phyloP scores from a whole-genome alignment of 2,329 filamentous ascomycete genomes.

The Decorospora gaudefroyi region DNA sequence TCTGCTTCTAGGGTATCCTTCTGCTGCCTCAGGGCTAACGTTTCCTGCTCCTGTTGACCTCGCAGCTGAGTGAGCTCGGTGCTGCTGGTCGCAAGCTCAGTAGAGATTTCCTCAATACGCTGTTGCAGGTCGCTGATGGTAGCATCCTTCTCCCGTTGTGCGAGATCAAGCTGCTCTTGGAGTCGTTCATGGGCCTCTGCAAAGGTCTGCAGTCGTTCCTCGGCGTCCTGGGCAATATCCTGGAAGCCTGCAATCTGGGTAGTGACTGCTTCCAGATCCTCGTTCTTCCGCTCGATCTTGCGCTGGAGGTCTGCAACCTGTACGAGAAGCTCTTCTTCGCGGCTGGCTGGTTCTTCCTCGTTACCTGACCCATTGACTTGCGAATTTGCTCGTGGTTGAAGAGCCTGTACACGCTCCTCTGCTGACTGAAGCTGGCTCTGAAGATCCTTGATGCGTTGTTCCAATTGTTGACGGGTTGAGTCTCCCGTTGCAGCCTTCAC shows the following conservation, averaged over 20 bases:
- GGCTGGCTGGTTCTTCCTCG: constrained; percentile 62
- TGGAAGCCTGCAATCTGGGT: constrained; percentile 86
- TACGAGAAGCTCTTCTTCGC: constrained; percentile 78
- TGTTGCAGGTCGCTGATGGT: constrained; percentile 81
- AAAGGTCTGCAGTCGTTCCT: constrained; percentile 82
- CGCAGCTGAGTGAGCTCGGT: constrained; percentile 79
- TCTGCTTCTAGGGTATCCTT: constrained; percentile 79
- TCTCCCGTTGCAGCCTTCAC: constrained; percentile 86
- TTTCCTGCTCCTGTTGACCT: constrained; percentile 75
- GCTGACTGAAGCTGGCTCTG: constrained; percentile 85
- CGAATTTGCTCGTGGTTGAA: constrained; percentile 78
- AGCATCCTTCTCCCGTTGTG: constrained; percentile 75
- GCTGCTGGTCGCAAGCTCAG: constrained; percentile 81
- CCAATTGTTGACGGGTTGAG: constrained; percentile 86
- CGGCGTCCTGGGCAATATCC: constrained; percentile 80
- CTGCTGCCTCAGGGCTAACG: constrained; percentile 76
- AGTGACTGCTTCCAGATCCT: constrained; percentile 80
- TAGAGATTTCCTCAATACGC: constrained; percentile 79
- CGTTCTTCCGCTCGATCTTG: constrained; percentile 78
- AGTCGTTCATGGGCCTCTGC: constrained; percentile 72
- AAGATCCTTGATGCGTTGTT: constrained; percentile 85
- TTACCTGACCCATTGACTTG: constrained; percentile 54
- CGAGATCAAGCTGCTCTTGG: constrained; percentile 78
- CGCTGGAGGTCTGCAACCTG: constrained; percentile 86
- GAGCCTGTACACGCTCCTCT: constrained; percentile 80